These are phyloP conservation scores for Cyphellophora attinorum DNA, from an alignment of 2,329 filamentous ascomycete species.

Conservation along the genomic window DNA sequence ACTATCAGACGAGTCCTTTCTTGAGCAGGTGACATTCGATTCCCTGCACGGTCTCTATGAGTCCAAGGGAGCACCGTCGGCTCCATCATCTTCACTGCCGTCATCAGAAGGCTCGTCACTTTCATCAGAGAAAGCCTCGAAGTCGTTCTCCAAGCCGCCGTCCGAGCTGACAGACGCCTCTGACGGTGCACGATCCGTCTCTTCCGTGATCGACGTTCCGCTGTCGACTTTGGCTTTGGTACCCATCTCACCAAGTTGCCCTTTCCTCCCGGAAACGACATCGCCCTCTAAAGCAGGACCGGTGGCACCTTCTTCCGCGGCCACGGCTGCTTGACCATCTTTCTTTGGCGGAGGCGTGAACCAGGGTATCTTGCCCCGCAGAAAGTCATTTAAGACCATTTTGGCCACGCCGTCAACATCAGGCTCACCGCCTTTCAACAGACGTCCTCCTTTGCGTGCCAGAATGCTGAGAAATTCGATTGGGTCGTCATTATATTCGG, in stretches of 20 bases:
- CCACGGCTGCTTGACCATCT: slow-evolving; percentile 8
- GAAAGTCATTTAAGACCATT: slow-evolving; percentile 93
- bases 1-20: too few species aligned
- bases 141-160: slow-evolving; percentile 3
- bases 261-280: slow-evolving; percentile 60
- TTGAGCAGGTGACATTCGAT: too few species aligned
- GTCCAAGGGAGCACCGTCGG: slow-evolving; percentile 6
- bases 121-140: slow-evolving; percentile 1
- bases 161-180: too few species aligned
- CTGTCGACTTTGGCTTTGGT: slow-evolving; percentile 29
- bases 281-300: slow-evolving; percentile 36
- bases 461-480: slow-evolving; percentile 79
- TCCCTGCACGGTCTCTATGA: too few species aligned
- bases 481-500: slow-evolving; percentile 57
- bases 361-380: slow-evolving; percentile 93
- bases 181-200: slow-evolving; percentile 35
- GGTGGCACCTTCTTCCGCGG: slow-evolving; percentile 39
- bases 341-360: slow-evolving; percentile 67
- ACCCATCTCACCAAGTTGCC: slow-evolving; percentile 73
- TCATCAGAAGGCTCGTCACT: slow-evolving; percentile 1
- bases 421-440: slow-evolving; percentile 87
- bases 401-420: slow-evolving; percentile 93
- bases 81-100: slow-evolving; percentile 11
- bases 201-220: slow-evolving; percentile 28
- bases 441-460: slow-evolving; percentile 73